Base-by-base conservation (phyloP, 805 yeast genomes). In the Cyberlindnera euphorbiiphila region DNA sequence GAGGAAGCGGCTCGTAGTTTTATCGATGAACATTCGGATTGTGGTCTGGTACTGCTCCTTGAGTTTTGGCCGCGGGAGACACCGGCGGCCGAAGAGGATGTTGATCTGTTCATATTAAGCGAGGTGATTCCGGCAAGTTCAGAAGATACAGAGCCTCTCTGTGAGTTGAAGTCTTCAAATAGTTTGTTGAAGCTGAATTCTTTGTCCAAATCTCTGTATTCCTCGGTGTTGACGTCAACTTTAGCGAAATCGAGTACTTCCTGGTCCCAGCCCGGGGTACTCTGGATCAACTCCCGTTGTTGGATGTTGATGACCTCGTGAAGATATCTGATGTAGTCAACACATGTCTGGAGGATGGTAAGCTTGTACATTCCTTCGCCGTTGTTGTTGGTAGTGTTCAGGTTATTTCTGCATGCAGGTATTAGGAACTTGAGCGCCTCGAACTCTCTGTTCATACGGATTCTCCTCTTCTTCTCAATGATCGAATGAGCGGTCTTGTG, bases 301-400 rank as follows among this genome's bases (percentile, higher is more conserved):
- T 78, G 74, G 41, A 72, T 59, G 40, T 69, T 66, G 15, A 80
- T 68, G 9, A 78, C 69, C 38, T 71, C 66, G 56, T 84, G 88
- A 33, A 85, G 66, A 52, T 83, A 81, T 43, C 76, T 68, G 45
- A 85, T 79, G 54, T 85, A 85, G 53, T 83, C 89, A 17, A 85
- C 94, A 0, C 91, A 77, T n/a, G 85, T 79, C 57, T 85, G 88
- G 28, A 85, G 62, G 20, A 85, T 82, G 4, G 88, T 85, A 43
- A 85, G 69, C 60, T 85, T 85, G 62, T 85, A 86, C 78, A 85
- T 81, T 14, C 83, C 82, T 42, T 76, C 81, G 6, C 65, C 65
- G 37, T 60, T 63, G 25, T 39, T 46, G 20, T 37, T 43, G 5
- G 46, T 44, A 7, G 50, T 30, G 19, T 32, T 31, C 4, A 46